phyloP scores from a whole-genome alignment of 768 basidiomycete species.

The Russula dissimulans region DNA sequence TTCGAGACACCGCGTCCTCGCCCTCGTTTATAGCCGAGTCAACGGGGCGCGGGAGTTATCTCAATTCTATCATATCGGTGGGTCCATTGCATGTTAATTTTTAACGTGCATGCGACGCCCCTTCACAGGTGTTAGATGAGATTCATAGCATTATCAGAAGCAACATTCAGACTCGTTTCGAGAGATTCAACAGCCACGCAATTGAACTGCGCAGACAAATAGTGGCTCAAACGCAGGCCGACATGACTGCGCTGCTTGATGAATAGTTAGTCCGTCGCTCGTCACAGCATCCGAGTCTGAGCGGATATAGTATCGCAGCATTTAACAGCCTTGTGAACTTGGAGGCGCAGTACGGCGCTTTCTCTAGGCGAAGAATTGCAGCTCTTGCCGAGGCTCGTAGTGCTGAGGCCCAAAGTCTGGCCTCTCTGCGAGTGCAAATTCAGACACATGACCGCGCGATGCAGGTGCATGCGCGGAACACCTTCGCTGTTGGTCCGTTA shows the following conservation, averaged over 20 bases:
- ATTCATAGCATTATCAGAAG: constrained; percentile 8
- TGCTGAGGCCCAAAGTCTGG: neutral
- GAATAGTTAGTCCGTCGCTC: constrained; percentile 9
- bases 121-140: constrained; percentile 11
- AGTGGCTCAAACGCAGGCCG: constrained; percentile 8
- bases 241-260: constrained; percentile 10
- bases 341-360: constrained; percentile 11
- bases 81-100: neutral
- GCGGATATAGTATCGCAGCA: neutral
- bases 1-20: neutral
- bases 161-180: constrained; percentile 14
- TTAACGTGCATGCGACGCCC: neutral
- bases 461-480: constrained; percentile 1
- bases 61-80: constrained; percentile 5
- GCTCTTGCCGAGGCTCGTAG: constrained; percentile 2
- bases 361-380: constrained; percentile 9
- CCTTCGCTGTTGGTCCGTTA: constrained; percentile 1
- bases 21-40: neutral
- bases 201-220: constrained; percentile 11
- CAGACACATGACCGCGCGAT: constrained; percentile 10
- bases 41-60: neutral
- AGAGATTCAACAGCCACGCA: constrained; percentile 5
- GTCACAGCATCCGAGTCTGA: neutral
- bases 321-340: constrained; percentile 12
- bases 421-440: neutral